Base-by-base conservation (phyloP, 768 basidiomycete species). In the Pilatotrama ljubarskyi region DNA sequence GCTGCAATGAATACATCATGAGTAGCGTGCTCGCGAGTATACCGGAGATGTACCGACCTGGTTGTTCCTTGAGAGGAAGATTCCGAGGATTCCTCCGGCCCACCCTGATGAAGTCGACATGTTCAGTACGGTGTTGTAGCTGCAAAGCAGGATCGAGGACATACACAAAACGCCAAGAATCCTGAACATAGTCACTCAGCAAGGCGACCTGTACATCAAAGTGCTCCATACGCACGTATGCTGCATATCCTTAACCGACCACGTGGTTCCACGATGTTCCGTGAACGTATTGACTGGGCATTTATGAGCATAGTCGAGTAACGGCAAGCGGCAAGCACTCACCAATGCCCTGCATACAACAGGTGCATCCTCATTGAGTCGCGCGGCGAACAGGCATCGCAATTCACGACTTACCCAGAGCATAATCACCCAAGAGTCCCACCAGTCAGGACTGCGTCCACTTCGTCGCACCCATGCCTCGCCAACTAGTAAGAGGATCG, bases 231-330 rank as follows among this genome's bases (percentile, higher is more conserved):
- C 89, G 63, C 69, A 92, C 86, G 92, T 93, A 72, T 96, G 94
- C 67, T 95, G 93, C 91, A 95, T 90, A 72, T 96, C 95, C 72
- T 96, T 95, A 53, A 88, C 88, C 2, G 86, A 89, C 95, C 95
- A 96, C 0, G 67, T 71, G 18, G 80, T 80, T 8, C 91, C 91
- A 49, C 85, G 89, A 70, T 97, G 94, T 68, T 94, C 91, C 0
- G 94, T 95, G 70, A 96, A 95, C 0, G 94, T 95, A 65, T 97
- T 96, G 57, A 97, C 88, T 84, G 66, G 58, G 38, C 5, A 8
- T n/a, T n/a, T n/a, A n/a, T n/a, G n/a, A n/a, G n/a, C n/a, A n/a
- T n/a, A n/a, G n/a, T n/a, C n/a, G n/a, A n/a, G n/a, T n/a, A n/a
- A n/a, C n/a, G n/a, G n/a, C n/a, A n/a, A n/a, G n/a, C n/a, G n/a